These are phyloP conservation scores for Boletus holoroseus DNA, from an alignment of 1,284 basidiomycete genomes.

Conservation along the genomic window DNA sequence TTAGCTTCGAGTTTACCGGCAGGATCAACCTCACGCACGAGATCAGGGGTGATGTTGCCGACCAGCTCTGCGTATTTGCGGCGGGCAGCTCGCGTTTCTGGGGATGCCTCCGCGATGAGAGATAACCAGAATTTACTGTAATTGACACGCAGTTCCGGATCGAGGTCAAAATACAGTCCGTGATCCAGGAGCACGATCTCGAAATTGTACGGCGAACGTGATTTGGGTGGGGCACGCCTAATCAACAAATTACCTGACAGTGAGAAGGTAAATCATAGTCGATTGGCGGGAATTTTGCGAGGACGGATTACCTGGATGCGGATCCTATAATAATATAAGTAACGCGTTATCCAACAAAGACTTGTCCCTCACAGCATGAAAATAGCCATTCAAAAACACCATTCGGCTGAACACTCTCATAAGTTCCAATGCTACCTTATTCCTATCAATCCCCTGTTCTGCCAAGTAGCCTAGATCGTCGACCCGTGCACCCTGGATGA, in stretches of 20 bases:
- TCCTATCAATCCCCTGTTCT: conserved; percentile 84
- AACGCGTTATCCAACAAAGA: neutral
- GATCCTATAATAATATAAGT: conserved; percentile 47
- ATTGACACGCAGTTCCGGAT: conserved; percentile 70
- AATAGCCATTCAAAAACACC: conserved; percentile 95
- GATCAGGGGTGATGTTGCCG: conserved; percentile 82
- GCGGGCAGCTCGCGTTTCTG: conserved; percentile 59
- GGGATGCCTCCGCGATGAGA: conserved; percentile 69
- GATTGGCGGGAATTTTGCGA: neutral
- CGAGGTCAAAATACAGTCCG: conserved; percentile 88
- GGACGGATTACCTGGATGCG: conserved; percentile 57
- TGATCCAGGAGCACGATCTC: conserved; percentile 92
- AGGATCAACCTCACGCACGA: conserved; percentile 46
- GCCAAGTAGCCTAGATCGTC: conserved; percentile 88
- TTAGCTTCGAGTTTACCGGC: conserved; percentile 14
- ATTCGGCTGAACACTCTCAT: conserved; percentile 88
- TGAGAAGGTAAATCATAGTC: neutral
- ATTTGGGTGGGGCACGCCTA: conserved; percentile 57
- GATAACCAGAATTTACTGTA: conserved; percentile 84
- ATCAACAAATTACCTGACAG: conserved; percentile 83
- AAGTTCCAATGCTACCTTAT: conserved; percentile 89
- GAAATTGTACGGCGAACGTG: conserved; percentile 85
- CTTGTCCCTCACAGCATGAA: conserved; percentile 62
- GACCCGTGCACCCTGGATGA: conserved; percentile 80
- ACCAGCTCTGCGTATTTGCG: conserved; percentile 83